Base-by-base conservation (phyloP, 78 protist genomes). In the Dictyostelium capitatum region DNA sequence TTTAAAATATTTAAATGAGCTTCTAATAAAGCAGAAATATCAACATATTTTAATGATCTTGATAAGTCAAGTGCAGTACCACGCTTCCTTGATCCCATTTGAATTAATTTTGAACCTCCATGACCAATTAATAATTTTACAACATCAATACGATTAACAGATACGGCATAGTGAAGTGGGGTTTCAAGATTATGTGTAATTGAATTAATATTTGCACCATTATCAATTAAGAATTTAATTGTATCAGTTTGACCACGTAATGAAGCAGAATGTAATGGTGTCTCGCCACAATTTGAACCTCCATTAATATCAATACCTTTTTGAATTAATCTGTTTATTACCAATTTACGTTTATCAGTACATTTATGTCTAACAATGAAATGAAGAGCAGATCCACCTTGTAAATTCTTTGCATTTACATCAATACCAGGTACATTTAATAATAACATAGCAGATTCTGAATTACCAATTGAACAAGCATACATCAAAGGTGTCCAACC, bases 401-500 rank as follows among this genome's bases (percentile, higher is more conserved):
- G 83, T 11, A 37, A 41, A 30, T 87, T 87, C 30, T 48, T 87
- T 0, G 28, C 50, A 12, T 47, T 64, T 7, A 87, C 92, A 64
- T 87, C 92, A 6, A 87, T 77, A 50, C 59, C 83, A 19, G 74
- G 50, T 1, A 87, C 56, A 1, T 23, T 12, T 32, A 87, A 64
- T 6, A 87, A 23, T 50, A 64, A 41, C 50, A 62, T 62, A 77
- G 83, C 75, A 50, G 77, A 77, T 9, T 87, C 92, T 4, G 83
- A 65, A 32, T 87, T 87, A 11, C 92, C 92, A 4, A 48, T 43
- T 15, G 48, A 64, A 23, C 78, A 79, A 3, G 92, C 82, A 6
- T 23, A 19, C 62, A 77, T 83, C 1, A 87, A 20, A 10, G 92
- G 84, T 77, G 92, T 69, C 92, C 92, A 87, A 7, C 92, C 92